Conservation (phyloP, 306 rosid genomes). For the Cucurbita moschata region DNA sequence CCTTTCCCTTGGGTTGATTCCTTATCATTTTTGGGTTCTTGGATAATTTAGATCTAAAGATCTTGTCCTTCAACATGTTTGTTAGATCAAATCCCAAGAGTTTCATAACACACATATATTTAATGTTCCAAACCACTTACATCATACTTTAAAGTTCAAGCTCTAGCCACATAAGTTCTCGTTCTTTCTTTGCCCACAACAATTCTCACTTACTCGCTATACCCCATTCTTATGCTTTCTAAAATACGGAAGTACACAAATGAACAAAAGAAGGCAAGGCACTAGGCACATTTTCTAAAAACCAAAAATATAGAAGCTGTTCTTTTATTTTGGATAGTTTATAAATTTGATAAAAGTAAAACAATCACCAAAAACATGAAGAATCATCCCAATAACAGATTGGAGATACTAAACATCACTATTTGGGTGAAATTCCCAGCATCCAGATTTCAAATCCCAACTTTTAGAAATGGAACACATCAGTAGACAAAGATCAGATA, state of each 20-base stretch:
- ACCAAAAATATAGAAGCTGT: background rate
- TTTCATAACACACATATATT: background rate
- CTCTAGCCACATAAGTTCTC: background rate
- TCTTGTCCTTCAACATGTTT: too few species aligned
- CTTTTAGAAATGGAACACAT: background rate
- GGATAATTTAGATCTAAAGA: too few species aligned
- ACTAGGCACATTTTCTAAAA: background rate
- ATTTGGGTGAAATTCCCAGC: background rate
- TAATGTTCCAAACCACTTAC: background rate
- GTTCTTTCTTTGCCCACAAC: background rate
- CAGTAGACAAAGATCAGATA: slow-evolving; percentile 13
- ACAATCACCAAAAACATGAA: background rate
- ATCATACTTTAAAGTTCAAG: background rate
- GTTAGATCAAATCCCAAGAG: too few species aligned
- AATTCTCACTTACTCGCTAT: background rate
- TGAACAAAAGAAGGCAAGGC: background rate
- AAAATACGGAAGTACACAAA: background rate
- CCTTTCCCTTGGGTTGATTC: too few species aligned
- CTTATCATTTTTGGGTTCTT: too few species aligned
- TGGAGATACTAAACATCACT: too few species aligned
- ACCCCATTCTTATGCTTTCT: background rate
- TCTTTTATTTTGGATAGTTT: background rate
- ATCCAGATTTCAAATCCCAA: background rate
- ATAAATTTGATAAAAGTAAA: background rate
- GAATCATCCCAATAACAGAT: background rate